Conservation (phyloP, 164 flowering plant species). For the Liriodendron chinense region DNA sequence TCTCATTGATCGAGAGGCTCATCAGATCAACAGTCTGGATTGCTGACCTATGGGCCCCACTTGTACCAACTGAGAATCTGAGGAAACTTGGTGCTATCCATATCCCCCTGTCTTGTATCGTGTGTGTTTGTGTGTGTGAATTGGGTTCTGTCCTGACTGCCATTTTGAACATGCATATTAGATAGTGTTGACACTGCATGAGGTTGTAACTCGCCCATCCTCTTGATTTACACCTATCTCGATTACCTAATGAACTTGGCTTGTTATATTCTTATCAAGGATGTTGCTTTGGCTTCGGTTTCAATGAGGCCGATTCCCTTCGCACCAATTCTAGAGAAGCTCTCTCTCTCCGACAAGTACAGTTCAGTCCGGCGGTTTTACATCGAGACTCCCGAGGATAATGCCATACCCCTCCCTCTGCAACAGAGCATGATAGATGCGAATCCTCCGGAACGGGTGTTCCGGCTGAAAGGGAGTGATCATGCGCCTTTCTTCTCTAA, state of each 20-base stretch:
- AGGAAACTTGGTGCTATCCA: too few relatives aligned
- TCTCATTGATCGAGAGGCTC: too few relatives aligned
- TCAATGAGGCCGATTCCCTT: constrained; percentile 94
- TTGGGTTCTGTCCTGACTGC: too few relatives aligned
- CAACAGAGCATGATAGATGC: constrained; percentile 68
- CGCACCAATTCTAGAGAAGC: constrained; percentile 83
- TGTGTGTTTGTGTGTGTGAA: too few relatives aligned
- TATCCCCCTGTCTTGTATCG: too few relatives aligned
- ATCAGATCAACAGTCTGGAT: too few relatives aligned
- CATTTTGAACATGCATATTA: too few relatives aligned
- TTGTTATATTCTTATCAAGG: constrained; percentile 40
- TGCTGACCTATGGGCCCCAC: too few relatives aligned
- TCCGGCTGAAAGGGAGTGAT: constrained; percentile 81
- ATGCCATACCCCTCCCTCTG: constrained; percentile 60
- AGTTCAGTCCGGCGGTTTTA: constrained; percentile 85
- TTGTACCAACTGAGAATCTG: too few relatives aligned
- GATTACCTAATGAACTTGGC: neutral
- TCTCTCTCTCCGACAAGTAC: constrained; percentile 73
- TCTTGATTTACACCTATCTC: neutral
- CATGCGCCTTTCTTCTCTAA: constrained; percentile 98
- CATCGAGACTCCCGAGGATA: constrained; percentile 77
- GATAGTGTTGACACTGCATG: too few relatives aligned
- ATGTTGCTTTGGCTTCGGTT: constrained; percentile 86
- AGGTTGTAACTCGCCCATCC: neutral
- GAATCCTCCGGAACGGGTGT: constrained; percentile 73